Evolutionary conservation across 805 yeast genomes (phyloP).

Genomic region (Spathaspora sp.): DNA sequence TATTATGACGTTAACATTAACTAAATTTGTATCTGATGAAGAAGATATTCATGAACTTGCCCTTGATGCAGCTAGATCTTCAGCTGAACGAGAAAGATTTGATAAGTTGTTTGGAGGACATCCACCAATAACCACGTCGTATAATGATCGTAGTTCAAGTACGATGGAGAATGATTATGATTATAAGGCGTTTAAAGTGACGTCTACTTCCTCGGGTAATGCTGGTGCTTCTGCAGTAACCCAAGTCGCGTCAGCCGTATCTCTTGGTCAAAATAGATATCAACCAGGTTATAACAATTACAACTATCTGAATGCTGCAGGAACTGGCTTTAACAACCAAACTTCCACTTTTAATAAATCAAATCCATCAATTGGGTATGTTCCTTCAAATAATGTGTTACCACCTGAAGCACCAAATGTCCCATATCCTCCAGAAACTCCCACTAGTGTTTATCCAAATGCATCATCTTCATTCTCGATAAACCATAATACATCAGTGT

Average conservation of each 20-base stretch:
- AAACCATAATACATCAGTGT: slow-evolving; percentile 20
- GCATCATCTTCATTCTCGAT: not conserved
- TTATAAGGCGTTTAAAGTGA: slow-evolving; percentile 10
- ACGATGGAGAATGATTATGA: slow-evolving; percentile 23
- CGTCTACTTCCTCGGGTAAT: not conserved
- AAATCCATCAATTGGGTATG: not conserved
- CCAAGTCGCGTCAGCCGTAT: not conserved
- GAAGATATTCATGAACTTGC: not conserved
- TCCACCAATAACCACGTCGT: not conserved
- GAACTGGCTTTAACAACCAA: not conserved
- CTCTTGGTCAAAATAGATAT: not conserved
- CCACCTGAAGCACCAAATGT: not conserved
- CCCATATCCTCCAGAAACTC: not conserved
- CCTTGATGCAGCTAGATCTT: not conserved
- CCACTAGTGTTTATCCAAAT: not conserved
- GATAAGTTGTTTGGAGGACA: not conserved
- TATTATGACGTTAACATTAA: slow-evolving; percentile 34
- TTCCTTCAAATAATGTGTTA: not conserved
- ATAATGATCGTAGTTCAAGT: not conserved
- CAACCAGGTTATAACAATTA: slow-evolving; percentile 1
- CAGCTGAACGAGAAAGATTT: not conserved
- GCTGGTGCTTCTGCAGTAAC: not conserved
- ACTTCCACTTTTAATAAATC: not conserved
- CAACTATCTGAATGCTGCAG: not conserved
- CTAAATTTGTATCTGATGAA: slow-evolving; percentile 17